These are phyloP conservation scores for Panicum hallii DNA, from an alignment of 202 grass and related monocot genomes.

Conservation along the genomic window DNA sequence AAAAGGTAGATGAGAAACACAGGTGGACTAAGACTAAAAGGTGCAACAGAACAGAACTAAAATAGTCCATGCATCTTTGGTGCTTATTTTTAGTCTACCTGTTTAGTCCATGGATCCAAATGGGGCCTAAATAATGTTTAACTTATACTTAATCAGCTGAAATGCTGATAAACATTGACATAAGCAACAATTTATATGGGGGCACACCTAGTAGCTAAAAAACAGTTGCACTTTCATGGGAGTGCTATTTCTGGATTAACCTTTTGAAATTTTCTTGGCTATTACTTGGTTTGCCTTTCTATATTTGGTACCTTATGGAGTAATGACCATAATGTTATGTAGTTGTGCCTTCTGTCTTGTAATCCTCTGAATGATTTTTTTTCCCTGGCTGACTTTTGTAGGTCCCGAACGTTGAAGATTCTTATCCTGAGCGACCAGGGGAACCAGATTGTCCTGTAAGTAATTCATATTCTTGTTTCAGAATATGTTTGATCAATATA, in stretches of 20 bases:
- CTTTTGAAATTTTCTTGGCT: slow-evolving; percentile 14
- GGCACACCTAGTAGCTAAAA: not conserved
- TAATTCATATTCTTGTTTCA: slow-evolving; percentile 43
- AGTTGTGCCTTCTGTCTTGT: slow-evolving; percentile 25
- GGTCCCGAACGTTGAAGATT: slow-evolving; percentile 59
- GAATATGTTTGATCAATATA: slow-evolving; percentile 38
- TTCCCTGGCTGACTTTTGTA: slow-evolving; percentile 50
- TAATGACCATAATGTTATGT: not conserved
- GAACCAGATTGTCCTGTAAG: slow-evolving; percentile 92
- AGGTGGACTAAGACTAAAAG: no score
- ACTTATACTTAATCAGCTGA: not conserved
- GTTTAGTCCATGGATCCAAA: no score
- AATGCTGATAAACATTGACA: not conserved
- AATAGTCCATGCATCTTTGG: no score
- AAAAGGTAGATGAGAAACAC: no score
- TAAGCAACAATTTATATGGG: not conserved
- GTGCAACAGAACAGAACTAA: no score
- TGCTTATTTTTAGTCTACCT: no score
- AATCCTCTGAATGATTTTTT: slow-evolving; percentile 37
- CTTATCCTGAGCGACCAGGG: slow-evolving; percentile 74
- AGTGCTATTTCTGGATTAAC: slow-evolving; percentile 1
- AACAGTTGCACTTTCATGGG: slow-evolving; percentile 7
- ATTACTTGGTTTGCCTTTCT: slow-evolving; percentile 23
- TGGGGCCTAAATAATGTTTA: not conserved
- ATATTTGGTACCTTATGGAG: slow-evolving; percentile 31